Conservation (phyloP, 306 rosid species). For the Prunus davidiana region DNA sequence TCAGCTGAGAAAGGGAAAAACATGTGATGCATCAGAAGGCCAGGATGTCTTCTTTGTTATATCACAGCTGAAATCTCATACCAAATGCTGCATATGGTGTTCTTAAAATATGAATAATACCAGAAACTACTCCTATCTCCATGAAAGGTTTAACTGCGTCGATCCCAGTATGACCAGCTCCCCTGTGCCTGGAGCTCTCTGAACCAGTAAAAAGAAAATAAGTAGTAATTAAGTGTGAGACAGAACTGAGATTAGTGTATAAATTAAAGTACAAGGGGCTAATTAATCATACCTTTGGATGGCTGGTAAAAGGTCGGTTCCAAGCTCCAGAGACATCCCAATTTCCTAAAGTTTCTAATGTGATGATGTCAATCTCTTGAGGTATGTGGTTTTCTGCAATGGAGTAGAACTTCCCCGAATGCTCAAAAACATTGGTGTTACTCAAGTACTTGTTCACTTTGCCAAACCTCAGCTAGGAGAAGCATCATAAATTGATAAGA, state of each 20-base stretch:
- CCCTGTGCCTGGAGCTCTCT: conserved; percentile 62
- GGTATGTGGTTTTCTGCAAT: conserved; percentile 63
- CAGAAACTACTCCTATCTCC: conserved; percentile 62
- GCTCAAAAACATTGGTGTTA: conserved; percentile 72
- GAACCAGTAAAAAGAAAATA: neutral
- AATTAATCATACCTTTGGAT: conserved; percentile 49
- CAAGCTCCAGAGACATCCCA: conserved; percentile 62
- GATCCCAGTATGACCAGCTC: conserved; percentile 61
- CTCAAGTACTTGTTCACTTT: conserved; percentile 53
- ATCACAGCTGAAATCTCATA: neutral
- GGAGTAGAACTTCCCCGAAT: conserved; percentile 56
- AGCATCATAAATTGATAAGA: neutral
- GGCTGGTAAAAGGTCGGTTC: conserved; percentile 65
- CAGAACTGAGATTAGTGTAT: neutral
- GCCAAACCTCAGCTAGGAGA: conserved; percentile 52
- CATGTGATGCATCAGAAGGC: neutral
- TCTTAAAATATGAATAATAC: conserved; percentile 26
- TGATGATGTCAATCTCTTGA: conserved; percentile 58
- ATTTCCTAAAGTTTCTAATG: conserved; percentile 38
- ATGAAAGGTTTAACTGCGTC: conserved; percentile 47
- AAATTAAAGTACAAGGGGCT: neutral
- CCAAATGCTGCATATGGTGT: neutral
- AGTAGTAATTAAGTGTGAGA: neutral
- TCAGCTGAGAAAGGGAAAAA: conserved; percentile 41
- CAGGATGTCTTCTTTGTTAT: neutral